Evolutionary conservation across 31 red algal species (phyloP).

Genomic region (Asparagopsis taxiformis): DNA sequence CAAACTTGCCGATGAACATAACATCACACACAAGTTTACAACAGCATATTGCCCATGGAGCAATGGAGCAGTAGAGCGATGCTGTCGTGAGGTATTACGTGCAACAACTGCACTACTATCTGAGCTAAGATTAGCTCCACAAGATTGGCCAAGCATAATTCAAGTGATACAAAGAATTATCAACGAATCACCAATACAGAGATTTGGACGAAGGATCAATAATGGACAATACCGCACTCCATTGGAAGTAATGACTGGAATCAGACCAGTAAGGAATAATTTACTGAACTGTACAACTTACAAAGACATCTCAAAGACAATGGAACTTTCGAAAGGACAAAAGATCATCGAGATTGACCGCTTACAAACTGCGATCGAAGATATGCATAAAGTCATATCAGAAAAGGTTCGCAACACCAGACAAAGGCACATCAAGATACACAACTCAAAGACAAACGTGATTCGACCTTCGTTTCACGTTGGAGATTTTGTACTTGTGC

Average conservation of each 20-base stretch:
- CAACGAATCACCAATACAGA: no score
- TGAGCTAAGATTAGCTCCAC: no score
- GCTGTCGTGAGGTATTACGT: not conserved
- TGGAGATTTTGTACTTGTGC: constrained; percentile 28
- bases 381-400: constrained; percentile 1
- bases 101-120: not conserved
- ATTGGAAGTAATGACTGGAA: not conserved
- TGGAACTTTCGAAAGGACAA: not conserved
- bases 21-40: no score
- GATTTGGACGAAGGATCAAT: not conserved
- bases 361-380: not conserved
- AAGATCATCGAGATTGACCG: constrained; percentile 9
- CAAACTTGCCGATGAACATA: no score
- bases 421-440: constrained; percentile 4
- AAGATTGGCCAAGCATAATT: no score
- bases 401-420: not conserved
- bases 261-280: no score
- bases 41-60: not conserved
- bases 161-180: not conserved
- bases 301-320: not conserved
- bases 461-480: constrained; percentile 20
- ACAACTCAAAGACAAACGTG: constrained; percentile 38
- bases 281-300: no score
- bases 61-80: not conserved
- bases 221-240: not conserved